Conservation (phyloP, 1,284 basidiomycete genomes). For the Phlebopus sp. region DNA sequence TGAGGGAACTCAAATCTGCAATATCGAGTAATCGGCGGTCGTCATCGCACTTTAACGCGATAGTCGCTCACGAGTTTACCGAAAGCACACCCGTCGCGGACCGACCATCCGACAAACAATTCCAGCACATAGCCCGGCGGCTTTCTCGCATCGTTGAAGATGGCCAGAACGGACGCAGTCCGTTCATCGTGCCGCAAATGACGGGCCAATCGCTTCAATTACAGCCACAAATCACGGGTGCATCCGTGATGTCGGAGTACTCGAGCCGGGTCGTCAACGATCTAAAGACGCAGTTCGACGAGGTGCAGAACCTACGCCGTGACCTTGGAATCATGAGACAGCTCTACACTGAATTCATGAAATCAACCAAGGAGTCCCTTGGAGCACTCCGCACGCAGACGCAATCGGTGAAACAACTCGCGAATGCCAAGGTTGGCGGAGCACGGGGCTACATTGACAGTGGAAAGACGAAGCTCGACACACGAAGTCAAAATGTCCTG, state of each 20-base stretch:
- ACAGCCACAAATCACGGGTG: constrained; percentile 71
- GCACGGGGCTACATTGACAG: constrained; percentile 88
- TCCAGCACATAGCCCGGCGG: constrained; percentile 67
- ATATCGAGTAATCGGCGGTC: constrained; percentile 54
- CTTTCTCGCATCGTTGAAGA: constrained; percentile 61
- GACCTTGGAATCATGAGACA: constrained; percentile 94
- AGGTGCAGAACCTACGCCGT: constrained; percentile 88
- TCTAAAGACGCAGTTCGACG: constrained; percentile 89
- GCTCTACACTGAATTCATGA: constrained; percentile 90
- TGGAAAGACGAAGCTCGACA: constrained; percentile 88
- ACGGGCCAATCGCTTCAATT: constrained; percentile 69
- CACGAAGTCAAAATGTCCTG: constrained; percentile 84
- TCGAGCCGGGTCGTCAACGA: constrained; percentile 73
- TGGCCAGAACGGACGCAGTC: constrained; percentile 27
- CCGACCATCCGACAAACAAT: constrained; percentile 72
- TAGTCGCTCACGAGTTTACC: constrained; percentile 53
- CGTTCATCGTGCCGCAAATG: constrained; percentile 52
- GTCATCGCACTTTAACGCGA: constrained; percentile 36
- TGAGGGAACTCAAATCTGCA: constrained; percentile 83
- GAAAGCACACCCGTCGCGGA: constrained; percentile 57
- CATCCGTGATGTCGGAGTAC: constrained; percentile 69
- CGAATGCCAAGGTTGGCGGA: constrained; percentile 80
- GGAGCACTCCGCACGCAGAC: constrained; percentile 79
- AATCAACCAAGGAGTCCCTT: constrained; percentile 85
- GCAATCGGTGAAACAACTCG: constrained; percentile 81